These are phyloP conservation scores for Euphrasia arctica DNA, from an alignment of 305 asterid species.

Conservation along the genomic window DNA sequence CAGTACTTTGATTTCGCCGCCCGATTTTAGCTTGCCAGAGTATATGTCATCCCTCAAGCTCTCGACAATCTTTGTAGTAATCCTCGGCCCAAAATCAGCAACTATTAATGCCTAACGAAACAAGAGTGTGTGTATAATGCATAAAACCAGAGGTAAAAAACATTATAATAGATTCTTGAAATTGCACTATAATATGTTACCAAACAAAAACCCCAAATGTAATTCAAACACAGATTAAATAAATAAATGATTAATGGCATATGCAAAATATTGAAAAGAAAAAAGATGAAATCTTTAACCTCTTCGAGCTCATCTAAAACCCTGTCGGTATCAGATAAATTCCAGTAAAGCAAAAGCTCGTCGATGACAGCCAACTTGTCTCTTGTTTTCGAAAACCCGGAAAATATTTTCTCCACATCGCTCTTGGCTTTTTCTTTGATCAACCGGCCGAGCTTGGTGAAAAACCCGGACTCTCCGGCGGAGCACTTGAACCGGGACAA, in stretches of 20 bases:
- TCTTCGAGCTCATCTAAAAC: conserved; percentile 91
- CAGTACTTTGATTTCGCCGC: conserved; percentile 79
- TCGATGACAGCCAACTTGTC: conserved; percentile 88
- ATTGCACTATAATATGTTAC: too few relatives aligned
- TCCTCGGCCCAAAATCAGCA: conserved; percentile 94
- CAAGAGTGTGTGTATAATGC: not conserved
- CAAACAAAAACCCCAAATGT: too few relatives aligned
- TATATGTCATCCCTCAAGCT: conserved; percentile 89
- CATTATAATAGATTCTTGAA: too few relatives aligned
- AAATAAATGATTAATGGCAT: not conserved
- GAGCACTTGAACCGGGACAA: conserved; percentile 65
- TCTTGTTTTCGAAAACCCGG: conserved; percentile 88
- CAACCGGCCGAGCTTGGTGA: conserved; percentile 81
- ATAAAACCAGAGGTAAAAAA: too few relatives aligned
- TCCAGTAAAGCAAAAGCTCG: conserved; percentile 94
- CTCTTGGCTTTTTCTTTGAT: conserved; percentile 93
- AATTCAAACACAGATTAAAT: too few relatives aligned
- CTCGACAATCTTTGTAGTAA: conserved; percentile 86
- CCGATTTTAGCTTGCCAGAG: conserved; percentile 88
- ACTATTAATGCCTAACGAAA: conserved; percentile 63
- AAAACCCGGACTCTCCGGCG: conserved; percentile 80
- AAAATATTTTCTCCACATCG: conserved; percentile 82
- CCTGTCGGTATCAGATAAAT: conserved; percentile 52
- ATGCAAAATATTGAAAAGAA: too few relatives aligned
- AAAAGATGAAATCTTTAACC: conserved; percentile 36